Conservation (phyloP, 345 rosid genomes). For the Eucalyptus marginata region DNA sequence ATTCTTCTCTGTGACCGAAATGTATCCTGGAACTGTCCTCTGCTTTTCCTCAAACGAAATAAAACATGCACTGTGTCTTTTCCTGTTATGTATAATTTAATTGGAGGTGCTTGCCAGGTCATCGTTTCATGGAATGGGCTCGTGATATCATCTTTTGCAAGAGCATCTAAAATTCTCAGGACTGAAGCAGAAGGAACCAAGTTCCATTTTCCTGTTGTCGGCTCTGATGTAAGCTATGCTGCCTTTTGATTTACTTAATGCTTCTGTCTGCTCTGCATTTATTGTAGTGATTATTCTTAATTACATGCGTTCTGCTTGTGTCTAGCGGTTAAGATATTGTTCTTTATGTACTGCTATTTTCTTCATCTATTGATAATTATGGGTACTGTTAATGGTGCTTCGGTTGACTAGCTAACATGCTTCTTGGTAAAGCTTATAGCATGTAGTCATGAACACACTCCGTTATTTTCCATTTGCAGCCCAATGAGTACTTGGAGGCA, state of each 20-base stretch:
- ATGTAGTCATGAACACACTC: not conserved
- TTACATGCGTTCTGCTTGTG: not conserved
- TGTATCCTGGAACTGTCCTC: not conserved
- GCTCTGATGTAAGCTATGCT: conserved; percentile 42
- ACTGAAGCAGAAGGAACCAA: conserved; percentile 34
- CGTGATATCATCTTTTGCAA: conserved; percentile 70
- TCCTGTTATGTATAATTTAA: not conserved
- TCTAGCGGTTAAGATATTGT: not conserved
- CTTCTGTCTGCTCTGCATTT: not conserved
- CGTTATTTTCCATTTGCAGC: conserved; percentile 26
- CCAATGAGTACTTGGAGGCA: conserved; percentile 62
- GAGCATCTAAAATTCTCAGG: conserved; percentile 75
- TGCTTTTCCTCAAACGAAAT: not conserved
- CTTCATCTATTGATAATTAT: not conserved
- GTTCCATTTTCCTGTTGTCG: conserved; percentile 58
- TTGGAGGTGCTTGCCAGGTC: conserved; percentile 35
- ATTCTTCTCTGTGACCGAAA: not conserved
- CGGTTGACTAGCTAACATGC: not conserved
- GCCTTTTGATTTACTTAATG: not conserved
- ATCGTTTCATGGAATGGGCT: conserved; percentile 97
- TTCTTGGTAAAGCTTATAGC: not conserved
- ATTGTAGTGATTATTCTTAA: not conserved
- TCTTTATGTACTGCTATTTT: not conserved
- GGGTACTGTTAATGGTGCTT: not conserved
- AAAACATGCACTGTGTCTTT: not conserved